Evolutionary conservation across 768 basidiomycete genomes (phyloP).

Genomic region (Hemileccinum impolitum): DNA sequence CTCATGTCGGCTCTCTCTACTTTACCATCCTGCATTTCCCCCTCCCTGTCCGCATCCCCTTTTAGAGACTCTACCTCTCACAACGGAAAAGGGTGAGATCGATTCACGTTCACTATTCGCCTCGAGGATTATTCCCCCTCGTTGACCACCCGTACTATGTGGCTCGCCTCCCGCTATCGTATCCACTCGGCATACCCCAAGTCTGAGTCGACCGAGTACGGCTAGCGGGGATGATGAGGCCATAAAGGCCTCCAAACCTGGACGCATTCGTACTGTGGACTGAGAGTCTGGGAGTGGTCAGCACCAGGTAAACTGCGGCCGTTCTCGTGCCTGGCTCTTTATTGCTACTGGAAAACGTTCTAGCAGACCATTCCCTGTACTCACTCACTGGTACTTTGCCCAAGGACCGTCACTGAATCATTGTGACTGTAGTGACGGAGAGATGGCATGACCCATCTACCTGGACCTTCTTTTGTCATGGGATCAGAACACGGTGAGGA

Average conservation of each 20-base stretch:
- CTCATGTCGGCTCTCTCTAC: slow-evolving; percentile 40
- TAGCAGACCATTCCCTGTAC: slow-evolving; percentile 36
- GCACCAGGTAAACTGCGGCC: neutral
- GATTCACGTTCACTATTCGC: slow-evolving; percentile 60
- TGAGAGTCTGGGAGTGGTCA: slow-evolving; percentile 31
- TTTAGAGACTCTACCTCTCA: neutral
- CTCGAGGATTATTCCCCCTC: slow-evolving; percentile 65
- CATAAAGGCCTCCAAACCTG: neutral
- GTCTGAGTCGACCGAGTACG: slow-evolving; percentile 23
- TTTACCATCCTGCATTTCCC: slow-evolving; percentile 31
- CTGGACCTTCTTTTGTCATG: no score
- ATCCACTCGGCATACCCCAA: slow-evolving; percentile 19
- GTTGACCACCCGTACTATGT: slow-evolving; percentile 52
- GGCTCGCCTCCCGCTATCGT: slow-evolving; percentile 56
- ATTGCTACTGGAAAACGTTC: neutral
- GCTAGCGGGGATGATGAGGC: neutral
- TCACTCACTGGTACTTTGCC: slow-evolving; percentile 69
- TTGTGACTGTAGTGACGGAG: slow-evolving; percentile 8
- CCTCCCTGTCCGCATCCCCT: neutral
- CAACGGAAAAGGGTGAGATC: slow-evolving; percentile 47
- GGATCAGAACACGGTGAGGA: no score
- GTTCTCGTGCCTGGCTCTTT: slow-evolving; percentile 6
- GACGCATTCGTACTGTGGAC: slow-evolving; percentile 11
- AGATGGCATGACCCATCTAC: slow-evolving; percentile 14
- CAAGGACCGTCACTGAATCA: slow-evolving; percentile 34